Conservation (phyloP, 1,139 yeast species). For the Spencermartinsiella ligniputridi region DNA sequence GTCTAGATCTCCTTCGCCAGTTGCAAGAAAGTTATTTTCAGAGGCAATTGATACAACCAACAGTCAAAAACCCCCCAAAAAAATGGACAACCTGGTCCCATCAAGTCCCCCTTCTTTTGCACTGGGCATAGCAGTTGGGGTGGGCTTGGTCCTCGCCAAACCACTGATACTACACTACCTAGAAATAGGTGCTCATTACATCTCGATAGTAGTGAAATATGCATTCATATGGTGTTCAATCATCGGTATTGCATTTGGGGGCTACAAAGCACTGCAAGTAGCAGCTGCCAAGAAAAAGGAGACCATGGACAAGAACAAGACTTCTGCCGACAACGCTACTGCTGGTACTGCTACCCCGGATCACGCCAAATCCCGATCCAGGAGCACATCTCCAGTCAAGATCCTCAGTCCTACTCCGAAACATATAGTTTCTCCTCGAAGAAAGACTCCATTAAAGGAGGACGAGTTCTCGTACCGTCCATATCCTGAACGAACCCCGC, state of each 20-base stretch:
- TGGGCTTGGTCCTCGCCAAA: slow-evolving; percentile 21
- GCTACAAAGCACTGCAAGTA: not conserved
- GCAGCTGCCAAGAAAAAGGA: slow-evolving; percentile 1
- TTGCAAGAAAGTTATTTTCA: not conserved
- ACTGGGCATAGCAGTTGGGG: slow-evolving; percentile 25
- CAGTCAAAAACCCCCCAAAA: not conserved
- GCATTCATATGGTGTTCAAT: slow-evolving; percentile 25
- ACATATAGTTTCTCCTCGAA: not conserved
- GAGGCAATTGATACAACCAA: too few species aligned
- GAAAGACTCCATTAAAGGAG: slow-evolving; percentile 7
- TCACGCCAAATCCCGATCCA: not conserved
- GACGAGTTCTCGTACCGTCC: slow-evolving; percentile 18
- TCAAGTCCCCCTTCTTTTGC: slow-evolving; percentile 24
- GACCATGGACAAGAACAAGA: not conserved
- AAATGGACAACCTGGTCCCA: not conserved
- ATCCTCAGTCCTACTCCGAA: not conserved
- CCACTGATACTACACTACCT: slow-evolving; percentile 25
- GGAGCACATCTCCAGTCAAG: not conserved
- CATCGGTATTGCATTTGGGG: slow-evolving; percentile 19
- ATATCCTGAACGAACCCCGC: slow-evolving; percentile 14
- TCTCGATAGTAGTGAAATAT: slow-evolving; percentile 19
- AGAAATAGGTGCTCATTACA: slow-evolving; percentile 24
- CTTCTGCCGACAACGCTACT: not conserved
- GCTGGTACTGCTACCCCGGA: not conserved
- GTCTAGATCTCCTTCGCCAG: not conserved